phyloP scores from a whole-genome alignment of 1,284 basidiomycete genomes.

The Ceratobasidium sp. region DNA sequence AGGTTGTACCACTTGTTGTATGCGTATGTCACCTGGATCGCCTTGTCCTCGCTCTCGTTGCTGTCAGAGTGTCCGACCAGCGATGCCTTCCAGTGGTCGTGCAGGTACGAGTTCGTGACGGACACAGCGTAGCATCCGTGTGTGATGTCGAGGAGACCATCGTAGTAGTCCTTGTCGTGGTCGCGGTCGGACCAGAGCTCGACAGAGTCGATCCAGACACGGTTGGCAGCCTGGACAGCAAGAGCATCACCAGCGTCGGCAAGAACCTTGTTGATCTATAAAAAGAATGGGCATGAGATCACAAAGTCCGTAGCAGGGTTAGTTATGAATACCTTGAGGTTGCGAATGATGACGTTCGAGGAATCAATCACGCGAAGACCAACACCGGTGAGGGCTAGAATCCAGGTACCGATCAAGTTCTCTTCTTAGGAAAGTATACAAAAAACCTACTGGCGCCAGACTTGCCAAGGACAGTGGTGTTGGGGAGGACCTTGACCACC shows the following conservation, averaged over 20 bases:
- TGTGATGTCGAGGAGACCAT: conserved; percentile 51
- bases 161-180: conserved; percentile 52
- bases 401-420: neutral
- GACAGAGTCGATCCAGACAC: conserved; percentile 64
- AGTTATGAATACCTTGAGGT: conserved; percentile 57
- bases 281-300: neutral
- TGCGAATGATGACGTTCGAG: conserved; percentile 65
- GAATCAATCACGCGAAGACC: conserved; percentile 62
- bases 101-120: conserved; percentile 55
- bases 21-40: conserved; percentile 48
- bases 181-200: conserved; percentile 54
- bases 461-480: conserved; percentile 50
- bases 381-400: conserved; percentile 57
- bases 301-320: too few species aligned
- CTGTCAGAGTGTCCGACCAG: too few species aligned
- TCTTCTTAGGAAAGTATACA: neutral
- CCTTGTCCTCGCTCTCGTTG: too few species aligned
- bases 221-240: conserved; percentile 60
- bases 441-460: conserved; percentile 50
- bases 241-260: conserved; percentile 59
- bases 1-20: neutral
- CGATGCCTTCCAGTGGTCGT: too few species aligned
- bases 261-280: conserved; percentile 56
- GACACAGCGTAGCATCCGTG: conserved; percentile 62
- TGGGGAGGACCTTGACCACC: conserved; percentile 56